Base-by-base conservation (phyloP, 257 asterid species). In the Fraxinus americana region DNA sequence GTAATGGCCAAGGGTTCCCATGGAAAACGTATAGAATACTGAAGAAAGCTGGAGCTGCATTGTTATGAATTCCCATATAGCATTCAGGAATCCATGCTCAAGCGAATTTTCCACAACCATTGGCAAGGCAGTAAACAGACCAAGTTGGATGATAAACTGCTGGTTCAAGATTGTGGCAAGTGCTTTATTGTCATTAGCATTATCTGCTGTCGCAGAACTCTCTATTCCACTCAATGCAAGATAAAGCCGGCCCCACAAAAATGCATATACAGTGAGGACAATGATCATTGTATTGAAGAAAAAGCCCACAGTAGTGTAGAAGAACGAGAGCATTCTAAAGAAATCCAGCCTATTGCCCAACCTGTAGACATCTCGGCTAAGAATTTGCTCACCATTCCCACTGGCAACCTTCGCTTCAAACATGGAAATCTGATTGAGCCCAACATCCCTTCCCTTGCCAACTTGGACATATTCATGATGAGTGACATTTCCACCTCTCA, bases 1-100 rank as follows among this genome's bases (percentile, higher is more conserved):
- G 88, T 92, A 95, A 83, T 95, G 99, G 63, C 97, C 97, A 77
- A 98, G 99, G 75, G 99, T 95, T 73, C 99, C 99, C 99, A 95
- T 95, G 71, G 99, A 95, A 84, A 95, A 95, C 65, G 99, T 88
- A 85, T 88, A 95, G 81, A 95, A 95, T 35, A 95, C 96, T 30
- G 99, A 91, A 63, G 98, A 90, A 79, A 95, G 96, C 79, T 95
- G 99, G 78, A 95, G 98, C 90, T 89, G 97, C 99, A 95, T 95
- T 3, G 98, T 95, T 75, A 92, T 80, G 66, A 95, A 93, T 82
- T 95, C 99, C 99, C 99, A 95, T 52, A 93, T 73, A 45, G 98
- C 89, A 75, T 87, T 90, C 83, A 95, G 93, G 83, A 95, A 95
- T 4, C 99, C 99, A 76, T 91, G 96, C 93, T 95, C 99, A 41